Conservation (phyloP, 768 basidiomycete genomes). For the Agrocybe praecox region DNA sequence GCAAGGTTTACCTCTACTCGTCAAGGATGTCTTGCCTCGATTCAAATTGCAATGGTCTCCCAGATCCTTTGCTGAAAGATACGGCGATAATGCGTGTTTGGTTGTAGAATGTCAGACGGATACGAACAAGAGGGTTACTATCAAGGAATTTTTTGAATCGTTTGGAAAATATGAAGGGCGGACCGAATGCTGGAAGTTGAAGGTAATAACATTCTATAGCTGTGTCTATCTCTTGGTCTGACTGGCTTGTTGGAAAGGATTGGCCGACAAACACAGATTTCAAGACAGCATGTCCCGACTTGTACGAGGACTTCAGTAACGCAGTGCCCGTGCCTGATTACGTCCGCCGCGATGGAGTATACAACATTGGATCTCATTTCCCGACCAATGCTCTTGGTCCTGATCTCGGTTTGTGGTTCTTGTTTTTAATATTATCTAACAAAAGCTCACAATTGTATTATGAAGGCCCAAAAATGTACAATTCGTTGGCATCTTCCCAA, state of each 20-base stretch:
- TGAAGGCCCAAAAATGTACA: constrained; percentile 93
- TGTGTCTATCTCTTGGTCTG: neutral
- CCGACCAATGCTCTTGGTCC: constrained; percentile 77
- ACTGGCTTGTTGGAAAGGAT: constrained; percentile 56
- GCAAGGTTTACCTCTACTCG: constrained; percentile 75
- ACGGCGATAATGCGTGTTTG: constrained; percentile 62
- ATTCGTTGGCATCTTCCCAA: constrained; percentile 78
- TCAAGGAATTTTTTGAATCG: constrained; percentile 76
- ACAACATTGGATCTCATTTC: constrained; percentile 90
- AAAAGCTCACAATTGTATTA: too few relatives aligned
- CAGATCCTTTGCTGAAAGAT: constrained; percentile 73
- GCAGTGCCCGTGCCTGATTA: constrained; percentile 89
- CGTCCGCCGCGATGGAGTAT: constrained; percentile 86
- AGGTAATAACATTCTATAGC: constrained; percentile 41
- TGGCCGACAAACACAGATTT: constrained; percentile 93
- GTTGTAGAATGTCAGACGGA: constrained; percentile 87
- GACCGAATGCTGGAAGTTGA: constrained; percentile 70
- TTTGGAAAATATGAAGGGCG: constrained; percentile 73
- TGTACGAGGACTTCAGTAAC: constrained; percentile 83
- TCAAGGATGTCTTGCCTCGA: constrained; percentile 62
- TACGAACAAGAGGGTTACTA: constrained; percentile 57
- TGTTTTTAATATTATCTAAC: too few relatives aligned
- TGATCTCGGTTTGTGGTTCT: constrained; percentile 64
- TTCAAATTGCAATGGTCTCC: constrained; percentile 82
- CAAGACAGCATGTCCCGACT: constrained; percentile 76